Evolutionary conservation across 371 early-diverging fungal genomes (phyloP).

Genomic region (Chytridium lagenaria): DNA sequence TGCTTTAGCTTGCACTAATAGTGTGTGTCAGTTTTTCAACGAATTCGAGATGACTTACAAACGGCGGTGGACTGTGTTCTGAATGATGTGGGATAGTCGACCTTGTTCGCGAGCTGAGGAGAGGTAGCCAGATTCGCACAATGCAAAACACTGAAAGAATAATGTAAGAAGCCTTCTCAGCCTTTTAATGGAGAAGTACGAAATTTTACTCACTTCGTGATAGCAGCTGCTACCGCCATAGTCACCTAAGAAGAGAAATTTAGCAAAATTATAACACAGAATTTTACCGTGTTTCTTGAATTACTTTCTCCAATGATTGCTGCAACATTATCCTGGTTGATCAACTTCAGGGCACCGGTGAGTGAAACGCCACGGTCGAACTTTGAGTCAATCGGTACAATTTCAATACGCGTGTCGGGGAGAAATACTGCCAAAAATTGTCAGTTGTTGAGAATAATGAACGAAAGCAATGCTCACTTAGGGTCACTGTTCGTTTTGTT

Average conservation of each 20-base stretch:
- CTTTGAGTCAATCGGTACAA: constrained; percentile 20
- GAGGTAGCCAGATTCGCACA: constrained; percentile 17
- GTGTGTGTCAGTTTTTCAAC: not conserved
- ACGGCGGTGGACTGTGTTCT: not conserved
- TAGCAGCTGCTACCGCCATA: constrained; percentile 18
- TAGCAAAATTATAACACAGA: not conserved
- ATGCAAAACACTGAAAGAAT: not conserved
- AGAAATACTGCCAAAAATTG: constrained; percentile 11
- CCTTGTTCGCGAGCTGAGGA: constrained; percentile 24
- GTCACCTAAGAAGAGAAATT: constrained; percentile 2
- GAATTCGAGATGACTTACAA: not conserved
- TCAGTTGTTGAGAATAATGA: not conserved
- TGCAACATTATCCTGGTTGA: constrained; percentile 2
- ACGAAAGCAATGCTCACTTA: not conserved
- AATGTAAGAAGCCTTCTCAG: not conserved
- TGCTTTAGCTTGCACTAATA: constrained; percentile 1
- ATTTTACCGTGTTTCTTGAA: constrained; percentile 21
- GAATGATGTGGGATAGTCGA: constrained; percentile 21
- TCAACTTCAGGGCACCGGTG: constrained; percentile 5
- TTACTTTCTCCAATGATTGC: constrained; percentile 24
- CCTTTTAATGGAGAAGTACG: not conserved
- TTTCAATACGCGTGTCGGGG: constrained; percentile 22
- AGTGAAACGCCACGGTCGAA: constrained; percentile 12
- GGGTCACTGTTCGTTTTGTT: constrained; percentile 15
- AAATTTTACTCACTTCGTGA: not conserved